Evolutionary conservation across 225 moss, liverwort and hornwort genomes (phyloP).

Genomic region (Climacium dendroides): DNA sequence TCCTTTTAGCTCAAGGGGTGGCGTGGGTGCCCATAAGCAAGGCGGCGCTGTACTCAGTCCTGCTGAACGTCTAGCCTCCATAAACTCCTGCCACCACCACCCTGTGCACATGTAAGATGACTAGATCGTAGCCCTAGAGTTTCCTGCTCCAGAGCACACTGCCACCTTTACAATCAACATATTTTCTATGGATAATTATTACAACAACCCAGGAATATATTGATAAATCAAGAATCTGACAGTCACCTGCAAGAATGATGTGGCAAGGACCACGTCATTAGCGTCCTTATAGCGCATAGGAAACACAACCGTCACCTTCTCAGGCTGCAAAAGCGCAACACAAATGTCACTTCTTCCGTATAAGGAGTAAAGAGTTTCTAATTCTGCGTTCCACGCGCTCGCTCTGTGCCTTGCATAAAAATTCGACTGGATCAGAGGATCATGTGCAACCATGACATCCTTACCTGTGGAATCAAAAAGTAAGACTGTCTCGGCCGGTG

Average conservation of each 20-base stretch:
- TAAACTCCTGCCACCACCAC: constrained; percentile 71
- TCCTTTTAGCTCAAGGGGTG: constrained; percentile 89
- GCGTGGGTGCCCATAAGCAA: constrained; percentile 92
- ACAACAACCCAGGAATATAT: neutral
- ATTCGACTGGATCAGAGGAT: neutral
- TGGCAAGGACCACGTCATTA: constrained; percentile 93
- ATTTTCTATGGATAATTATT: neutral
- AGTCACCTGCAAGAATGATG: constrained; percentile 84
- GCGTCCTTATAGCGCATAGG: constrained; percentile 99
- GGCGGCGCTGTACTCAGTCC: constrained; percentile 82
- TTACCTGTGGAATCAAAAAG: constrained; percentile 89
- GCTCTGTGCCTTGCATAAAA: neutral
- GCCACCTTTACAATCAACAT: neutral
- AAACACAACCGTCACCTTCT: constrained; percentile 94
- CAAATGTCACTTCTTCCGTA: neutral
- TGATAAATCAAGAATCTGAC: constrained; percentile 21
- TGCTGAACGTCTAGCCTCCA: constrained; percentile 92
- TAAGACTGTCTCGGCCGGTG: constrained; percentile 95
- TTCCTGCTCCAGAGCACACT: neutral
- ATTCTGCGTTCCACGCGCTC: neutral
- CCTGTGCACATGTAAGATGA: constrained; percentile 35
- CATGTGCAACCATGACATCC: neutral
- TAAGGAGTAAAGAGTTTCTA: neutral
- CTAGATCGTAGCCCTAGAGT: neutral
- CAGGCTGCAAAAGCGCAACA: constrained; percentile 50